A percentile compares a stretch with the other conserved stretches of the same genome.
Conservation (phyloP, 176 grass and related monocot genomes). For the Eragrostis nindensis region DNA sequence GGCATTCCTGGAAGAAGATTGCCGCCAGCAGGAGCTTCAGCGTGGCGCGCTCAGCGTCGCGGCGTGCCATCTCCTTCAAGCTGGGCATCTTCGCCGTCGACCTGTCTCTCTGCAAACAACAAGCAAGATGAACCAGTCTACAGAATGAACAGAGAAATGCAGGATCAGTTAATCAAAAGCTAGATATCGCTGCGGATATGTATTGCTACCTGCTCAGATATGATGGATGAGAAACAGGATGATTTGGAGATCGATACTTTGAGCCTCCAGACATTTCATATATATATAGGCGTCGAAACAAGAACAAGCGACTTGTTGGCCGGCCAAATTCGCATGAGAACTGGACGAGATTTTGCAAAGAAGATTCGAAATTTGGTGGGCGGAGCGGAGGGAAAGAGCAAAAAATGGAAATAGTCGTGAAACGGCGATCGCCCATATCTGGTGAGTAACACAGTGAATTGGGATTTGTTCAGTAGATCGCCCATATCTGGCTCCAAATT, state of each 20-base stretch:
- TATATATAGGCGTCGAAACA: not conserved
- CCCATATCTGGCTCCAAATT: not conserved
- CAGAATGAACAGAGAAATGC: too few relatives aligned
- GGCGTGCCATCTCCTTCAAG: not conserved
- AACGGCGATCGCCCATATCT: too few relatives aligned
- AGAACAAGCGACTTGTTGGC: not conserved
- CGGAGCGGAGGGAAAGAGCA: not conserved
- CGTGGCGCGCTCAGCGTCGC: not conserved
- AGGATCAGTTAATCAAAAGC: too few relatives aligned
- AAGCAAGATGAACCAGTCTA: too few relatives aligned
- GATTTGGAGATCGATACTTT: not conserved
- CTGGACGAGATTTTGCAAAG: not conserved
- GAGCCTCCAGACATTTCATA: too few relatives aligned
- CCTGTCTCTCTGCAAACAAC: not conserved
- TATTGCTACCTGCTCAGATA: too few relatives aligned
- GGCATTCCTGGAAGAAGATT: slow-evolving; percentile 26
- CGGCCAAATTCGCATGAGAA: not conserved
- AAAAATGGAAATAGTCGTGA: too few relatives aligned
- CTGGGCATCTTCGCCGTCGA: not conserved
- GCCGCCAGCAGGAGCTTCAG: not conserved
- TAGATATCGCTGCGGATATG: too few relatives aligned
- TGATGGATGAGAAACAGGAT: not conserved
- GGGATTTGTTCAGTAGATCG: not conserved
- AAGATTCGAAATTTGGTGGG: not conserved
- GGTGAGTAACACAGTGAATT: not conserved